A percentile compares a stretch with the other conserved stretches of the same genome.
Conservation (phyloP, 176 grass and related monocot genomes). For the Pontederia crassipes region DNA sequence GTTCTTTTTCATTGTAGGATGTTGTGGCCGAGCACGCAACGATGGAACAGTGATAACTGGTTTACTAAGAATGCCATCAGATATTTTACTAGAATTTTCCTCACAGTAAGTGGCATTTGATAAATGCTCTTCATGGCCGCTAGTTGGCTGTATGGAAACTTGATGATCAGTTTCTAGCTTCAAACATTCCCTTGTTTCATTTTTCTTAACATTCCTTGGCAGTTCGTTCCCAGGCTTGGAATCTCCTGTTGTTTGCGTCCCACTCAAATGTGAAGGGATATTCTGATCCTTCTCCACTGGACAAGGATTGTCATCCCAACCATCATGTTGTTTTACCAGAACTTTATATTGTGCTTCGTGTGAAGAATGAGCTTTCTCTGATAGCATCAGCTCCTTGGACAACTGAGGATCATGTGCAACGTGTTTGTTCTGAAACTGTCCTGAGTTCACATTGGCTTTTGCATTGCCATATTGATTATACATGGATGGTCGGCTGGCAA, state of each 20-base stretch:
- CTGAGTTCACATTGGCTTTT: slow-evolving; percentile 35
- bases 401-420: slow-evolving; percentile 29
- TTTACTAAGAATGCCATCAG: slow-evolving; percentile 37
- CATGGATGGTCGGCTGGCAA: slow-evolving; percentile 14
- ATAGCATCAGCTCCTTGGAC: slow-evolving; percentile 29
- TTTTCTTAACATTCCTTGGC: slow-evolving; percentile 21
- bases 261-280: slow-evolving; percentile 35
- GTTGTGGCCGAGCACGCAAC: slow-evolving; percentile 24
- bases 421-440: slow-evolving; percentile 34
- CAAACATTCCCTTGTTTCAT: slow-evolving; percentile 25
- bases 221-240: not conserved
- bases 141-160: slow-evolving; percentile 3
- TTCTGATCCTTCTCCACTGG: slow-evolving; percentile 41
- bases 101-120: slow-evolving; percentile 21
- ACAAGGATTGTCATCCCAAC: slow-evolving; percentile 21
- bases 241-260: not conserved
- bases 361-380: slow-evolving; percentile 29
- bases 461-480: slow-evolving; percentile 26
- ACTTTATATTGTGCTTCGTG: slow-evolving; percentile 59
- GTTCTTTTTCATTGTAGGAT: slow-evolving; percentile 60
- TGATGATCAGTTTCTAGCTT: slow-evolving; percentile 24
- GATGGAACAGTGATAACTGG: slow-evolving; percentile 25
- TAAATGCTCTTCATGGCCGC: not conserved
- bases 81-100: slow-evolving; percentile 21
- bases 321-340: slow-evolving; percentile 54